Base-by-base conservation (phyloP, 768 basidiomycete species). In the Termitomyces sp. region DNA sequence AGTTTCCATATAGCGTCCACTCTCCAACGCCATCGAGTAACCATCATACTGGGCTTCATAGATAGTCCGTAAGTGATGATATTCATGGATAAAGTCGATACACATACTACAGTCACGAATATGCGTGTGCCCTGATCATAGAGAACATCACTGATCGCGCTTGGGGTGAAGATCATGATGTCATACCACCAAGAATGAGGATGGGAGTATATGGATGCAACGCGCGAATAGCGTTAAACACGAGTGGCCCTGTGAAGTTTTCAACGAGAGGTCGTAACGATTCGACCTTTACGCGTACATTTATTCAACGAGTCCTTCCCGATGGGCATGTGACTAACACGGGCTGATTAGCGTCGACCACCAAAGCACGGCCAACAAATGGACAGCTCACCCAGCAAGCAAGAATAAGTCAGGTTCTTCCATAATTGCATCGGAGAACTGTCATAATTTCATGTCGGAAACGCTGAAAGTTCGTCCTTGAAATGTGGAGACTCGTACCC, bases 1-100 rank as follows among this genome's bases (percentile, higher is more conserved):
- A 10, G 94, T 97, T 73, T 97, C 95, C 87, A 96, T 90, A 67
- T 95, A 96, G 23, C 92, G 77, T 17, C 95, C 90, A 61, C 90
- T 88, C 65, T 92, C 90, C 59, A 95, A 67, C 2, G 87, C 77
- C 76, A 94, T 91, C 0, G 87, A 86, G n/a, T 86, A 79, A 4
- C 79, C 81, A 69, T 94, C 92, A 21, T 84, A 73, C 68, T 86
- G 85, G 29, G 80, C 83, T 84, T 37, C 2, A 12, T 37, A 14
- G 11, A 21, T 9, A 25, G 32, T 29, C 48, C 10, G 41, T 52
- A 23, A 50, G 38, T 38, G 21, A 25, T 32, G 16, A 31, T 40
- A 38, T 23, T n/a, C 41, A 37, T 14, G 19, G 27, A 25, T 21
- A n/a, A 41, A 4, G 29, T 27, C 32, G 3, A 47, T 34, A 4